Evolutionary conservation across 345 rosid species (phyloP).

Genomic region (Euphorbia tirucalli): DNA sequence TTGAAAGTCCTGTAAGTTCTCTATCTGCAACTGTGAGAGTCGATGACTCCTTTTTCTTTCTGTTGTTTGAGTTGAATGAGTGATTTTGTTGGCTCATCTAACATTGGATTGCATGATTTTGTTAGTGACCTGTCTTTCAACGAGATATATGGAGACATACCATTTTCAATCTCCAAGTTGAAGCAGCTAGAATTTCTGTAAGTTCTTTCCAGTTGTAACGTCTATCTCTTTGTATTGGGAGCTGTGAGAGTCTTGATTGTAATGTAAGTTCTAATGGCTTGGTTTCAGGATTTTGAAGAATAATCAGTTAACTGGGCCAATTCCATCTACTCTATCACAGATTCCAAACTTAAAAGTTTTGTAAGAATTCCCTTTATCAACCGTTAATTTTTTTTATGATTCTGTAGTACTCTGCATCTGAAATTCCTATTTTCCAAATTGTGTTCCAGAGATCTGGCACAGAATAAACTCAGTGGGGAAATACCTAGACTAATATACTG

Average conservation of each 20-base stretch:
- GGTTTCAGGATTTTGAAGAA: constrained; percentile 65
- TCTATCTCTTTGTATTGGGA: background rate
- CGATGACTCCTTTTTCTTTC: background rate
- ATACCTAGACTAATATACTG: constrained; percentile 97
- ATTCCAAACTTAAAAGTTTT: constrained; percentile 82
- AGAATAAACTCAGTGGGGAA: constrained; percentile 86
- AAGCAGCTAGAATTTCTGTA: constrained; percentile 77
- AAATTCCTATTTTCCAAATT: background rate
- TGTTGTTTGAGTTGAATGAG: background rate
- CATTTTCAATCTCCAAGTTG: constrained; percentile 84
- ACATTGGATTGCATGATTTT: constrained; percentile 18
- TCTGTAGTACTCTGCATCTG: background rate
- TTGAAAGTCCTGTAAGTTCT: constrained; percentile 77
- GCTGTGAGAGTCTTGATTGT: background rate
- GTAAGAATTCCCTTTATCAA: constrained; percentile 47
- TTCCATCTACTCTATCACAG: constrained; percentile 91
- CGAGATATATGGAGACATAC: constrained; percentile 85
- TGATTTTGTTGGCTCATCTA: background rate
- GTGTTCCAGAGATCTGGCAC: constrained; percentile 76
- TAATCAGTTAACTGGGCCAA: constrained; percentile 81
- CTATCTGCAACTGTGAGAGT: background rate
- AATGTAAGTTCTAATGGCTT: constrained; percentile 1
- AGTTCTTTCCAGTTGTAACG: constrained; percentile 32
- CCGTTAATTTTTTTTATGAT: background rate
- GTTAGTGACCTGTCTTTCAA: constrained; percentile 83